Base-by-base conservation (phyloP, 345 rosid genomes). In the Eucalyptus tenuipes region DNA sequence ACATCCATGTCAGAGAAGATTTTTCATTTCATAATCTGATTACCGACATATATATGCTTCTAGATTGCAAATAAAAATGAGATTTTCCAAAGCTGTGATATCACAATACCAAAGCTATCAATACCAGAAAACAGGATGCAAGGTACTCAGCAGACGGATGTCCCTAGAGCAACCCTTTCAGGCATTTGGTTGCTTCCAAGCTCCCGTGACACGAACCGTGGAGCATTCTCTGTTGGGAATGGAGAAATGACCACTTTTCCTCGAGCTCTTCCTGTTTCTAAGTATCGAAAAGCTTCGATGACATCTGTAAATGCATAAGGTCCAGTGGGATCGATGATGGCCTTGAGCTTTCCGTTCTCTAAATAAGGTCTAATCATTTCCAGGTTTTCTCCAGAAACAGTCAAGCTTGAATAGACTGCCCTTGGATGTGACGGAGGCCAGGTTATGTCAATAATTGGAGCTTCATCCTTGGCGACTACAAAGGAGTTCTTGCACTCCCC, bases 341-440 rank as follows among this genome's bases (percentile, higher is more conserved):
- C 87, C 90, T 89, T 91, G 18, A 94, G 90, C 91, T 94, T 90
- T 53, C 93, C 93, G 13, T 14, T 85, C 89, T 92, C 92, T 31
- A 92, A 31, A 40, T n/a, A 87, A 57, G 94, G 89, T 87, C 86
- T 85, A 13, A 93, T 88, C 89, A 49, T 91, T 49, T 92, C 93
- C 47, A 92, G 85, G 85, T 31, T 89, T 52, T 92, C 90, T 24
- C 95, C 94, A 17, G 89, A 86, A 37, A 90, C 93, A 10, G 91
- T 91, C 91, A 93, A 87, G 90, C 94, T 91, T 59, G 95, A 93
- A 68, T 91, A 93, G 71, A 89, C 87, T 20, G 94, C 95, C 61
- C 91, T 87, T 25, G 91, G 94, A 47, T 91, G 90, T 17, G 95
- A 91, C 9, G 93, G 92, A 49, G 93, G 95, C 92, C 94, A 93